Conservation (phyloP, 2,329 filamentous ascomycete genomes). For the Rugonectria rugulosa region DNA sequence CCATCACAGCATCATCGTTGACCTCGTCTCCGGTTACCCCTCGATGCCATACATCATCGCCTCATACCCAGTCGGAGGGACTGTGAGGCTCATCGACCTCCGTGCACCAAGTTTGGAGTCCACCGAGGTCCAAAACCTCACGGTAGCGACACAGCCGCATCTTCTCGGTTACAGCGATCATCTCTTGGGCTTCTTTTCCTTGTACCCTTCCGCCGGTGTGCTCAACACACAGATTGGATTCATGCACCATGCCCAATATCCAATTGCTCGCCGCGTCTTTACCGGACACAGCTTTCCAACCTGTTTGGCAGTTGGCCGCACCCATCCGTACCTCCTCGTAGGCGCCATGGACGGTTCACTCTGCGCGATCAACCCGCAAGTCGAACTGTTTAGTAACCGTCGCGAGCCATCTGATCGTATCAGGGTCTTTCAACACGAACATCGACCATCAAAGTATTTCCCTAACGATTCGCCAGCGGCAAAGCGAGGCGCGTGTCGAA, state of each 20-base stretch:
- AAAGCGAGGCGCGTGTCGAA: conserved; percentile 56
- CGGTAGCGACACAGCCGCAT: conserved; percentile 60
- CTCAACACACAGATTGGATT: conserved; percentile 62
- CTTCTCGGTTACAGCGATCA: conserved; percentile 63
- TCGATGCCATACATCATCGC: conserved; percentile 64
- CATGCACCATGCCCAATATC: conserved; percentile 60
- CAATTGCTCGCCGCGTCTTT: conserved; percentile 60
- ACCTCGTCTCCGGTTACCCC: conserved; percentile 64
- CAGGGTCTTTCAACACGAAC: conserved; percentile 62
- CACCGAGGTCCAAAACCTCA: conserved; percentile 60
- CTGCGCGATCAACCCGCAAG: conserved; percentile 53
- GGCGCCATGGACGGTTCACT: conserved; percentile 63
- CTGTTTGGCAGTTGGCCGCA: conserved; percentile 57
- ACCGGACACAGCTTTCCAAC: conserved; percentile 59
- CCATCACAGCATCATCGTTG: conserved; percentile 62
- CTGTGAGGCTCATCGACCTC: conserved; percentile 61
- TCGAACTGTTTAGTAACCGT: conserved; percentile 46
- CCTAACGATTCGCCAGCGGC: conserved; percentile 38
- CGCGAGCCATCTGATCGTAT: conserved; percentile 46
- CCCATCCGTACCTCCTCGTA: conserved; percentile 61
- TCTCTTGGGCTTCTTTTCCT: conserved; percentile 61
- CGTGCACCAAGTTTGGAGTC: conserved; percentile 59
- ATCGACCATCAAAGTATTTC: conserved; percentile 47
- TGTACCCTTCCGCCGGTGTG: conserved; percentile 61
- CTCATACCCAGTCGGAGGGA: conserved; percentile 62